phyloP scores from a whole-genome alignment of 306 rosid genomes.

The Canavalia gladiata region DNA sequence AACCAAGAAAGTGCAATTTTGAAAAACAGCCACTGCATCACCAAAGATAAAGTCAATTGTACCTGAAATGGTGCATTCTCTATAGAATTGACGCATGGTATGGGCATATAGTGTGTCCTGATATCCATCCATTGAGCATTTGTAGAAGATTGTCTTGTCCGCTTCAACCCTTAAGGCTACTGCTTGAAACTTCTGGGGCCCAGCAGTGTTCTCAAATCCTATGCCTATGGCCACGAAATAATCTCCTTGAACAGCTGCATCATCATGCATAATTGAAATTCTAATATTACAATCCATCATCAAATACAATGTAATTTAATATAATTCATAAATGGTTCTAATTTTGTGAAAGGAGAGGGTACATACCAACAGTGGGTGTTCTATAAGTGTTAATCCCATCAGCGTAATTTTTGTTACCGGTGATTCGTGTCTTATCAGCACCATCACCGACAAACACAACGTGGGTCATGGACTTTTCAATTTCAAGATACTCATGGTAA shows the following conservation, averaged over 20 bases:
- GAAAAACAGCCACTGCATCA: constrained; percentile 65
- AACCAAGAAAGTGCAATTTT: constrained; percentile 71
- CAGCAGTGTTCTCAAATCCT: constrained; percentile 81
- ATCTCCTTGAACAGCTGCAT: constrained; percentile 67
- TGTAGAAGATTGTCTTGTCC: constrained; percentile 66
- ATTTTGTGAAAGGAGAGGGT: background rate
- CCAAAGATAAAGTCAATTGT: constrained; percentile 85
- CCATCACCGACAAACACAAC: constrained; percentile 78
- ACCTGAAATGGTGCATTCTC: constrained; percentile 76
- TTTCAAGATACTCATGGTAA: constrained; percentile 63
- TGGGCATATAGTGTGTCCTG: constrained; percentile 77
- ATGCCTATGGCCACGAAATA: constrained; percentile 63
- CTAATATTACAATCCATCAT: background rate
- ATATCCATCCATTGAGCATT: constrained; percentile 71
- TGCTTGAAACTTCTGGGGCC: constrained; percentile 73
- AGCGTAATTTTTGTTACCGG: constrained; percentile 59
- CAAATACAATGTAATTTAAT: background rate
- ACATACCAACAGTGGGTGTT: constrained; percentile 71
- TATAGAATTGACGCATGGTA: constrained; percentile 77
- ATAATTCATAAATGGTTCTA: background rate
- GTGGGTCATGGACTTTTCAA: constrained; percentile 55
- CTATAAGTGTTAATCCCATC: constrained; percentile 65
- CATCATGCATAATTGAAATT: background rate
- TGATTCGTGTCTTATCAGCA: constrained; percentile 60
- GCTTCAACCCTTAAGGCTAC: constrained; percentile 79